Base-by-base conservation (phyloP, 2,329 filamentous ascomycete genomes). In the Metarhizium humberi region DNA sequence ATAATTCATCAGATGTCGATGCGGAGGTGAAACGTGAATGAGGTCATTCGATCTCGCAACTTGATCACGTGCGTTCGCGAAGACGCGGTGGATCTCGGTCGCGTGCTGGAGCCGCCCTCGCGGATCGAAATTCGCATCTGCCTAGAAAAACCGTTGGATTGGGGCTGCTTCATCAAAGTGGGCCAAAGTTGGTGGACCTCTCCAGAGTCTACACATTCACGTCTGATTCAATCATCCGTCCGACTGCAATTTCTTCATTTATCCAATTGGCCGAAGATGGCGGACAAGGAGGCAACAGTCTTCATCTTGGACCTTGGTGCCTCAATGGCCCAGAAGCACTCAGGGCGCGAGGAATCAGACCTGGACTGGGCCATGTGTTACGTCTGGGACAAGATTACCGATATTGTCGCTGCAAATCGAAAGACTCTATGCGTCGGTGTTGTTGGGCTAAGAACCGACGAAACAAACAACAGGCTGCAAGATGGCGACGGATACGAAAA, bases 341-440 rank as follows among this genome's bases (percentile, higher is more conserved):
- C 82, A 72, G 90, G 87, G 30, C 84, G 94, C 61, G 68, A 75
- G 20, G 82, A 92, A 68, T 87, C 87, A 3, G 88, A 97, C 68
- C 80, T 99, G 18, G 90, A 96, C 58, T 99, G 87, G 84, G 82
- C 84, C 50, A 85, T 97, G 83, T 83, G 84, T 59, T 99, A 96
- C 72, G 81, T 97, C 51, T 99, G 92, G 92, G 92, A 97, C 76
- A 94, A 89, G 68, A 81, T 86, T 46, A 83, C 82, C 25, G 85
- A 86, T 66, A 85, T 84, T 3, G 85, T 86, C 11, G 82, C 85
- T 4, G 78, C 84, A 0, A 86, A 82, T 42, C 79, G 85, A 42
- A 85, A 82, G 66, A 85, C 81, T 2, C 81, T 85, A 72, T 84
- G 83, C 7, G 85, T 87, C 60, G 81, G 90, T n/a, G 86, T 96